Base-by-base conservation (phyloP, 306 rosid species). In the Citrullus amarus region DNA sequence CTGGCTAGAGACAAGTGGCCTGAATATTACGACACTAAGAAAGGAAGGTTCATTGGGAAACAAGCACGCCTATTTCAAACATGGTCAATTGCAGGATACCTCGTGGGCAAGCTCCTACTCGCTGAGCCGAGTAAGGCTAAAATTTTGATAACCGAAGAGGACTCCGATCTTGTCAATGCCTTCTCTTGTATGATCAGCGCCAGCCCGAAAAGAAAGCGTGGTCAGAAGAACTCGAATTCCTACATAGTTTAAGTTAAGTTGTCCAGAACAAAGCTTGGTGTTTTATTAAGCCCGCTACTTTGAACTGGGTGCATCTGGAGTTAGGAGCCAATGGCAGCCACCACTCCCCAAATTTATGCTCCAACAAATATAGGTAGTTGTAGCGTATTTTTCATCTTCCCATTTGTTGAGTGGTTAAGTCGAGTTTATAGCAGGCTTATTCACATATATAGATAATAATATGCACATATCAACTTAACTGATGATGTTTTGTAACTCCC, bases 31-130 rank as follows among this genome's bases (percentile, higher is more conserved):
- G 96, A 93, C 83, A 90, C 96, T 2, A 90, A 83, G 73, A 90
- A 82, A 81, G 88, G 85, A 44, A 85, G 87, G 78, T 83, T 93
- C 57, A 86, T 93, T 8, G 97, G 97, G 22, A 93, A 93, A 83
- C 96, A 93, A 82, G 76, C 97, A 15, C 91, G 13, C 69, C 81
- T 93, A 25, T 89, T 44, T 54, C 97, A 89, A 74, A 91, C 97
- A 22, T 93, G 96, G 97, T 89, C 97, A 9, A 89, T 91, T 61
- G 92, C 92, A 15, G 97, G 97, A 76, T 89, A 86, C 87, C 94
- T 91, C 32, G 93, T 89, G 66, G 83, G 91, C 13, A 93, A 91
- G 82, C 78, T 86, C 80, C 87, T 93, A 60, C 90, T 91, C 8
- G 88, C 89, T 16, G 90, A 93, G 38, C 94, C 96, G 9, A 83